Conservation (phyloP, 805 yeast species). For the Helenozyma baotianmanensis region DNA sequence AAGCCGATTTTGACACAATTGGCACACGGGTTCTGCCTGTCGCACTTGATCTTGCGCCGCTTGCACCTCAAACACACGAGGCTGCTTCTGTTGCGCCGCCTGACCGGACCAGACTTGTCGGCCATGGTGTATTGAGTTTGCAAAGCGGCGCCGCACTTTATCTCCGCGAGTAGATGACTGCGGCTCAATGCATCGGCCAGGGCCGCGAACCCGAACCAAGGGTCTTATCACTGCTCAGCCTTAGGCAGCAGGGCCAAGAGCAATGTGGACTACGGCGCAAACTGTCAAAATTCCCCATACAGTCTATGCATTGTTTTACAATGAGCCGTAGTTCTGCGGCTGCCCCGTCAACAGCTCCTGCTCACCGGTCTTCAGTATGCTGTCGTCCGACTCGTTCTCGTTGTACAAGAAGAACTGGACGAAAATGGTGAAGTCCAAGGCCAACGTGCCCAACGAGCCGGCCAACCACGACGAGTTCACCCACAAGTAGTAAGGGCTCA, state of each 20-base stretch:
- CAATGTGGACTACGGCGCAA: no score
- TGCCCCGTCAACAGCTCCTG: constrained; percentile 9
- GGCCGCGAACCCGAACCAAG: no score
- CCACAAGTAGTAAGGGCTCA: constrained; percentile 62
- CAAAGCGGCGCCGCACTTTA: no score
- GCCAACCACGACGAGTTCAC: constrained; percentile 91
- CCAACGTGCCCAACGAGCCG: constrained; percentile 85
- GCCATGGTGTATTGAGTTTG: no score
- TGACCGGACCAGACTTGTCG: no score
- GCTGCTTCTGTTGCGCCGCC: no score
- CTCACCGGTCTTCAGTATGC: constrained; percentile 3
- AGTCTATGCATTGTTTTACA: no score
- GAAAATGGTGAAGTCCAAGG: constrained; percentile 79
- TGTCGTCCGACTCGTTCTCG: constrained; percentile 18
- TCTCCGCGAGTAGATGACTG: no score
- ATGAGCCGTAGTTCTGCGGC: constrained; percentile 9
- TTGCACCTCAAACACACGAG: constrained; percentile 30
- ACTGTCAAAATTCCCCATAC: no score
- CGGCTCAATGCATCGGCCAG: no score
- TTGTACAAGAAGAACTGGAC: constrained; percentile 79
- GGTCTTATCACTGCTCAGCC: no score
- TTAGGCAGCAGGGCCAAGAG: no score
- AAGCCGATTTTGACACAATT: constrained; percentile 20
- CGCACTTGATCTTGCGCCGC: constrained; percentile 30
- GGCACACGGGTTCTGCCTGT: constrained; percentile 23